These are phyloP conservation scores for Dichotomocladium elegans DNA, from an alignment of 371 early-diverging fungal species.

Conservation along the genomic window DNA sequence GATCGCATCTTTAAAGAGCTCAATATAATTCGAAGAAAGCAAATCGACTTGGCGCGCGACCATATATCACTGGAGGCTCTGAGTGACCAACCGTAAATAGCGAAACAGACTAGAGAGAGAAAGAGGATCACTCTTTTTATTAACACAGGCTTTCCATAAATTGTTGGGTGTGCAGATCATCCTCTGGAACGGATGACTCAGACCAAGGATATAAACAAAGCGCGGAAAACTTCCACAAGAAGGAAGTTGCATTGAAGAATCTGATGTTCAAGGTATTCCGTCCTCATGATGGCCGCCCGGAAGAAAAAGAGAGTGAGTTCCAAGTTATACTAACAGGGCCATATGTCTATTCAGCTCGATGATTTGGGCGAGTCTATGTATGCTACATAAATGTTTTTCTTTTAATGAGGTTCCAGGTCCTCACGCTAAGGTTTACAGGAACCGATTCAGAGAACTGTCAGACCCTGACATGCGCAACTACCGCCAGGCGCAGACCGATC, in stretches of 20 bases:
- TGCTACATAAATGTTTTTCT: background rate
- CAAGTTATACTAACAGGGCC: no score
- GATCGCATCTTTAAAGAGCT: conserved; percentile 28
- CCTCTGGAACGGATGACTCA: conserved; percentile 2
- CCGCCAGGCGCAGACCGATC: no score
- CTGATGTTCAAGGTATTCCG: conserved; percentile 27
- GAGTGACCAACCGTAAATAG: conserved; percentile 18
- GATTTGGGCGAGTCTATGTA: conserved; percentile 17
- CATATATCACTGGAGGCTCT: conserved; percentile 29
- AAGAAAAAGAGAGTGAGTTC: no score
- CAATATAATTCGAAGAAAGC: conserved; percentile 27
- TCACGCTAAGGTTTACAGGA: background rate
- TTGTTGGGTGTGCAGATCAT: background rate
- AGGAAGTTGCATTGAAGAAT: conserved; percentile 17
- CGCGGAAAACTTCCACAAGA: conserved; percentile 16
- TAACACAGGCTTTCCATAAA: no score
- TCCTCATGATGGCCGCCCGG: no score
- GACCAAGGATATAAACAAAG: conserved; percentile 16
- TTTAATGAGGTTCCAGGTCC: background rate
- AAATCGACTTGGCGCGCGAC: conserved; percentile 23
- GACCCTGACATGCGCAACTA: conserved; percentile 2
- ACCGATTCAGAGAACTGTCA: conserved; percentile 4
- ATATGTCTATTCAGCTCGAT: conserved; percentile 18
- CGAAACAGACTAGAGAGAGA: background rate
- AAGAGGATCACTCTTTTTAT: no score